Conservation (phyloP, 192 early-diverging fungal genomes). For the Coemansia sp. region DNA sequence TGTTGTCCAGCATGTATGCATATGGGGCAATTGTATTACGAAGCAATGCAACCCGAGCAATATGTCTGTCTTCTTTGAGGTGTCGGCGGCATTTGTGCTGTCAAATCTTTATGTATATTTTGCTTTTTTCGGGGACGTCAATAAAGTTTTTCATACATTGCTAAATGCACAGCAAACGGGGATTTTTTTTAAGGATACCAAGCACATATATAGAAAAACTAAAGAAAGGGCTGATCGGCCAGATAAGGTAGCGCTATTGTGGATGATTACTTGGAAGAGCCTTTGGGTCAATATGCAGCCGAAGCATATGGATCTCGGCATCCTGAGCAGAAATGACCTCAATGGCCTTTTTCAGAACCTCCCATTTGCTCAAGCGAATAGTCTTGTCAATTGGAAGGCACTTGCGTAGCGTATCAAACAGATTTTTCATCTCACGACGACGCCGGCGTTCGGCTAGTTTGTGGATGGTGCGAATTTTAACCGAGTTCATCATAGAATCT, state of each 20-base stretch:
- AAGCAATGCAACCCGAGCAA: no score
- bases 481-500: slow-evolving; percentile 49
- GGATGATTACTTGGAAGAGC: not conserved
- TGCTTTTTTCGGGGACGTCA: no score
- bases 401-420: slow-evolving; percentile 83
- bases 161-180: no score
- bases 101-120: not conserved
- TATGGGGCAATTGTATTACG: slow-evolving; percentile 1
- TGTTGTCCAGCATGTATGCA: slow-evolving; percentile 5
- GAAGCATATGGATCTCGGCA: slow-evolving; percentile 44
- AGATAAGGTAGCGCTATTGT: slow-evolving; percentile 3
- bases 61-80: not conserved
- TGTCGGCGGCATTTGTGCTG: not conserved
- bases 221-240: not conserved
- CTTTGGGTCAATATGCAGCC: slow-evolving; percentile 27
- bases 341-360: slow-evolving; percentile 82
- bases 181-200: no score
- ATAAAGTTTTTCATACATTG: no score
- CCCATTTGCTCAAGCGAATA: slow-evolving; percentile 86
- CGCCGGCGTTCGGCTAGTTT: slow-evolving; percentile 85
- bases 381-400: slow-evolving; percentile 75
- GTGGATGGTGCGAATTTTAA: slow-evolving; percentile 80
- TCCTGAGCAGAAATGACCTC: slow-evolving; percentile 47
- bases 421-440: slow-evolving; percentile 86
- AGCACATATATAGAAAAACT: not conserved